phyloP scores from a whole-genome alignment of 192 early-diverging fungal species.

The Rhizoclosmatium sp. region DNA sequence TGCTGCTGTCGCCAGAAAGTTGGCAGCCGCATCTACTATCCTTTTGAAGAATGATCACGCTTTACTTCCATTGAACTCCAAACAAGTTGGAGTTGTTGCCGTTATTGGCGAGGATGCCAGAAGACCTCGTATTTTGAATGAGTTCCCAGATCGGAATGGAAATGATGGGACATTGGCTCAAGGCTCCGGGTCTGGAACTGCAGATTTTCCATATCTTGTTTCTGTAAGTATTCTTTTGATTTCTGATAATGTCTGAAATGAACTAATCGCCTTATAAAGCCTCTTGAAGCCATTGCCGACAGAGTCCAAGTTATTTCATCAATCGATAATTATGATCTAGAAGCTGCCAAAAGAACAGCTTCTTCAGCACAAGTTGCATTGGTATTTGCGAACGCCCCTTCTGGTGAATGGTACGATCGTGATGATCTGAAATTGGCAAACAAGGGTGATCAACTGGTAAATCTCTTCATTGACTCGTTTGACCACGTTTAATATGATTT shows the following conservation, averaged over 20 bases:
- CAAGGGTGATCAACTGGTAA: constrained; percentile 54
- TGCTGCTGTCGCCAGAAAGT: constrained; percentile 31
- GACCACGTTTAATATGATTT: not conserved
- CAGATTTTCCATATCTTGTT: constrained; percentile 55
- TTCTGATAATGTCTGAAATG: not conserved
- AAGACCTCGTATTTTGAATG: constrained; percentile 39
- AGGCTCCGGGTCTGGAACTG: constrained; percentile 54
- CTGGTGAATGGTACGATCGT: constrained; percentile 63
- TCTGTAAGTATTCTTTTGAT: constrained; percentile 20
- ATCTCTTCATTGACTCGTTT: not conserved
- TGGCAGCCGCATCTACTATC: constrained; percentile 50
- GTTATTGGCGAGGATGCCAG: constrained; percentile 55
- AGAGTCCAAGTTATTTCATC: not conserved
- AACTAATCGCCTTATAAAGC: not conserved
- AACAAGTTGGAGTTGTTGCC: constrained; percentile 9
- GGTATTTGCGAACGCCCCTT: constrained; percentile 37
- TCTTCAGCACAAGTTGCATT: constrained; percentile 18
- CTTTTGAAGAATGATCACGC: constrained; percentile 48
- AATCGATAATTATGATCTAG: constrained; percentile 30
- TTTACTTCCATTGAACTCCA: constrained; percentile 41
- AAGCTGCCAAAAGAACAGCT: constrained; percentile 24
- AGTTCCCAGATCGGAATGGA: constrained; percentile 31
- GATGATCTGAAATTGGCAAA: constrained; percentile 63
- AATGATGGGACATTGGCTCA: constrained; percentile 45
- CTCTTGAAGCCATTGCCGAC: constrained; percentile 9